A percentile compares a stretch with the other conserved stretches of the same genome.
Conservation (phyloP, 768 basidiomycete genomes). For the Termitomyces sp. region DNA sequence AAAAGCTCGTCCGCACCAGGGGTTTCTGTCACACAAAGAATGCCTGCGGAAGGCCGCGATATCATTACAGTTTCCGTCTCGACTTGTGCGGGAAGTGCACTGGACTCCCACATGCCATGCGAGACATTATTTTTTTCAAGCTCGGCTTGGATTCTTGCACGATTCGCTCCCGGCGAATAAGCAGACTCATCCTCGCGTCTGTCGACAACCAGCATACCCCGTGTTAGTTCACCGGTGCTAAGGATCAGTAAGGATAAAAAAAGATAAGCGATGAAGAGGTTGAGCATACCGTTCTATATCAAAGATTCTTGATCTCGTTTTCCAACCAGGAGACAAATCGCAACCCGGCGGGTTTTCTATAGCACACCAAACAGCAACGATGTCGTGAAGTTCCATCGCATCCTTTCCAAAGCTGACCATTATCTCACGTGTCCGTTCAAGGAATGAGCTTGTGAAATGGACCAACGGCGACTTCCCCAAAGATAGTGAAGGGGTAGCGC, state of each 20-base stretch:
- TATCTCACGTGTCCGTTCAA: slow-evolving; percentile 67
- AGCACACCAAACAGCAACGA: slow-evolving; percentile 85
- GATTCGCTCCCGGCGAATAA: slow-evolving; percentile 61
- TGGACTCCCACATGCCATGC: slow-evolving; percentile 40
- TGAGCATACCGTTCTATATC: slow-evolving; percentile 59
- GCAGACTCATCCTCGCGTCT: slow-evolving; percentile 60
- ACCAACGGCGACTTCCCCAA: slow-evolving; percentile 50
- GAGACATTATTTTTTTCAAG: slow-evolving; percentile 30
- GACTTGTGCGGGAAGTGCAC: slow-evolving; percentile 48
- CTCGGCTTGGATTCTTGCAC: slow-evolving; percentile 54
- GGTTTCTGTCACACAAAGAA: slow-evolving; percentile 49
- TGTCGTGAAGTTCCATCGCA: slow-evolving; percentile 87
- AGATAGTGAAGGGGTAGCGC: slow-evolving; percentile 39
- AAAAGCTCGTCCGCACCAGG: slow-evolving; percentile 57
- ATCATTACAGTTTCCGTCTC: slow-evolving; percentile 32
- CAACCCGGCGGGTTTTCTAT: slow-evolving; percentile 57
- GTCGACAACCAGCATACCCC: slow-evolving; percentile 87
- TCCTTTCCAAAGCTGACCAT: slow-evolving; percentile 82
- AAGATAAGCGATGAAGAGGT: background rate
- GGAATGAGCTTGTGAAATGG: slow-evolving; percentile 78
- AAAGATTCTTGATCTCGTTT: slow-evolving; percentile 43
- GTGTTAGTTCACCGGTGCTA: slow-evolving; percentile 68
- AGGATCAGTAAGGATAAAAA: background rate
- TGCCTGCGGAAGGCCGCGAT: slow-evolving; percentile 21
- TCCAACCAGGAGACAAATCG: slow-evolving; percentile 49